Base-by-base conservation (phyloP, 176 grass and related monocot species). In the Aegilops speltoides region DNA sequence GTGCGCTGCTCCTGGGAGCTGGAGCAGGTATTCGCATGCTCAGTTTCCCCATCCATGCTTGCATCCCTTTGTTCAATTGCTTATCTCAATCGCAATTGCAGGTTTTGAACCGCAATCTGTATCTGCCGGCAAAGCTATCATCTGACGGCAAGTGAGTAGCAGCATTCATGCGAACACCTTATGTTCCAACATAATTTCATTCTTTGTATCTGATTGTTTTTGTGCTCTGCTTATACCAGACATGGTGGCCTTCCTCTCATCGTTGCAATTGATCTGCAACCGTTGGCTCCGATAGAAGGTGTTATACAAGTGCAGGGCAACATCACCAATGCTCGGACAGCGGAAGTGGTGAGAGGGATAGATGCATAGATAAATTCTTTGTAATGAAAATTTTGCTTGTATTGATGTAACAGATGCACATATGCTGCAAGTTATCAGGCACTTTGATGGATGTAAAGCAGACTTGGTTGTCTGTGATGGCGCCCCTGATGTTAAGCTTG, bases 401-500 rank as follows among this genome's bases (percentile, higher is more conserved):
- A 41, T 41, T 41, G 17, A 9, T 86, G 24, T 68, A 52, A 76
- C 76, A 40, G 16, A 40, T 69, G 10, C 84, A 14, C 6, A 62
- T 90, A 26, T 67, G 37, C 40, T 88, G 4, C 64, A 98, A 89
- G 91, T 98, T 66, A 95, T 95, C 83, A 90, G 91, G 68, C 96
- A 95, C 82, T 98, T 98, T 86, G 93, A 98, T 87, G 96, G 96
- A 78, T 94, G 96, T 86, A 98, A 98, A 86, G 96, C 89, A 10
- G 96, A 98, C 69, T 81, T 98, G 67, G 93, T 95, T 81, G 86
- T 98, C 50, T 95, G 88, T 34, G 93, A 98, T 87, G 96, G 93
- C 1, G 93, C 96, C 86, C 95, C 93, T 38, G 95, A 98, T 83
- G 95, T 93, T 95, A 98, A 87, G 86, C 52, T 81, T 34, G 8